A percentile compares a stretch with the other conserved stretches of the same genome.
Conservation (phyloP, 768 basidiomycete species). For the Cyathus striatus region DNA sequence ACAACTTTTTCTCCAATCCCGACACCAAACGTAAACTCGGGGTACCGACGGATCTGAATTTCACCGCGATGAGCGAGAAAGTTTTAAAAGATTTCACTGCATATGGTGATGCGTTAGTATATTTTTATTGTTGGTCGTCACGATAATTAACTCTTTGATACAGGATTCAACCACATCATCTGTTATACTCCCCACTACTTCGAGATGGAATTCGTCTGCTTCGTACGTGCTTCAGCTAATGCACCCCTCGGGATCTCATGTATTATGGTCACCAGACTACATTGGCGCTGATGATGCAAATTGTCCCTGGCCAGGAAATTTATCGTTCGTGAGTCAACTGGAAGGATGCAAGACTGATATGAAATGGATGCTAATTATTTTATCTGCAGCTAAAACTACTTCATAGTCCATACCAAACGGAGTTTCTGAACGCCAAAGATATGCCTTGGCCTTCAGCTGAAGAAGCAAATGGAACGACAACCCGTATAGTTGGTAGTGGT, state of each 20-base stretch:
- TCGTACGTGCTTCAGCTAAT: conserved; percentile 11
- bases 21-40: conserved; percentile 10
- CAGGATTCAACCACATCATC: conserved; percentile 14
- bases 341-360: not conserved
- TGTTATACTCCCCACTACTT: conserved; percentile 18
- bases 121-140: not conserved
- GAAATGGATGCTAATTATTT: not conserved
- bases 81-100: conserved; percentile 9
- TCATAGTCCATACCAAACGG: conserved; percentile 15
- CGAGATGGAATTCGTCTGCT: conserved; percentile 20
- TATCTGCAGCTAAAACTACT: conserved; percentile 21
- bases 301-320: conserved; percentile 20
- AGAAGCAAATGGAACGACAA: conserved; percentile 16
- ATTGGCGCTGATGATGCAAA: conserved; percentile 23
- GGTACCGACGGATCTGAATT: conserved; percentile 12
- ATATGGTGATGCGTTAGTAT: conserved; percentile 14
- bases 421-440: conserved; percentile 18
- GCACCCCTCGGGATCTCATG: not conserved
- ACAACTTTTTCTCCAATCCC: conserved; percentile 10
- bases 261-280: conserved; percentile 17
- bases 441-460: conserved; percentile 13
- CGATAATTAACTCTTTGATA: not conserved
- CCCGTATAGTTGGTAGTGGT: conserved; percentile 17
- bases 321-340: conserved; percentile 14
- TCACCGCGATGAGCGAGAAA: conserved; percentile 4